Evolutionary conservation across 2,329 filamentous ascomycete genomes (phyloP).

Genomic region (Hymenoscyphus occultus): DNA sequence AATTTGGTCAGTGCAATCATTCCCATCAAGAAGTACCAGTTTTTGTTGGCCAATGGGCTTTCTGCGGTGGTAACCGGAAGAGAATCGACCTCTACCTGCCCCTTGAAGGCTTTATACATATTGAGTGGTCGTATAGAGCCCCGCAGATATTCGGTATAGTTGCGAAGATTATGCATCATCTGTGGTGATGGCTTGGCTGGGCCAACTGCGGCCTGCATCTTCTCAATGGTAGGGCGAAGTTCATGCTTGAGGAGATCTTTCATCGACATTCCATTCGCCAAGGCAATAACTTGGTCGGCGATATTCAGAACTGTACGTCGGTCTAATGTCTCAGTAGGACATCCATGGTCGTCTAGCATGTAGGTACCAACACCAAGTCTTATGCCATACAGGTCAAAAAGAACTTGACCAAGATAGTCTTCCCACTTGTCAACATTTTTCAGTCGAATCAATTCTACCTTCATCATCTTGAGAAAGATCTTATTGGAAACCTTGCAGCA

Average conservation of each 20-base stretch:
- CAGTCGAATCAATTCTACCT: slow-evolving; percentile 76
- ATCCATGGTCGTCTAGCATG: slow-evolving; percentile 75
- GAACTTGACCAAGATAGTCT: slow-evolving; percentile 78
- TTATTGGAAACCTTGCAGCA: slow-evolving; percentile 85
- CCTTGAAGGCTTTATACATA: slow-evolving; percentile 76
- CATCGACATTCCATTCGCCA: slow-evolving; percentile 80
- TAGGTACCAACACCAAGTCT: slow-evolving; percentile 68
- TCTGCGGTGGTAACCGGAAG: slow-evolving; percentile 67
- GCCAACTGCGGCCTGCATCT: slow-evolving; percentile 84
- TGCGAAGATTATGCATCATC: slow-evolving; percentile 81
- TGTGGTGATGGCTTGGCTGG: slow-evolving; percentile 73
- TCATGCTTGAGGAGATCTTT: slow-evolving; percentile 92
- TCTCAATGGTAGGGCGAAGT: slow-evolving; percentile 84
- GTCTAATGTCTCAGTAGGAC: slow-evolving; percentile 73
- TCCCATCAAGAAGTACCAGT: slow-evolving; percentile 90
- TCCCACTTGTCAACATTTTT: slow-evolving; percentile 79
- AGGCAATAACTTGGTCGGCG: slow-evolving; percentile 76
- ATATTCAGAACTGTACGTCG: slow-evolving; percentile 76
- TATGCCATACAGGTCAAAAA: slow-evolving; percentile 79
- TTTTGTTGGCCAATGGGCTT: slow-evolving; percentile 70
- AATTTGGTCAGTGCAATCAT: slow-evolving; percentile 88
- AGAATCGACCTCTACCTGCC: slow-evolving; percentile 71
- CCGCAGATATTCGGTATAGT: slow-evolving; percentile 78
- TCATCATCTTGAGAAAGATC: slow-evolving; percentile 84
- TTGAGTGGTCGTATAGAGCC: slow-evolving; percentile 78